Base-by-base conservation (phyloP, 129 eudicot genomes). In the Chrysanthemum seticuspe region DNA sequence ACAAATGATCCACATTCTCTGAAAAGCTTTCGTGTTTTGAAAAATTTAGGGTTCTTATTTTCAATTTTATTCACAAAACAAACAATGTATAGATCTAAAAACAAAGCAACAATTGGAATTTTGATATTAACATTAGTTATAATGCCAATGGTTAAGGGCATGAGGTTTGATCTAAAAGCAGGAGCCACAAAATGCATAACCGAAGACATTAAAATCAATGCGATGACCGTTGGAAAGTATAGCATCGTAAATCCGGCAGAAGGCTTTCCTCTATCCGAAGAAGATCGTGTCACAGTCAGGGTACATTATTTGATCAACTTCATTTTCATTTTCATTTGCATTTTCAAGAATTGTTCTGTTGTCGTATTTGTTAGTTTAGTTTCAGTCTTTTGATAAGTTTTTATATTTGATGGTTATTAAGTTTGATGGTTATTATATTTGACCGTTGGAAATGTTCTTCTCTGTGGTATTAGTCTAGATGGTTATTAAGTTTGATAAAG, bases 181-280 rank as follows among this genome's bases (percentile, higher is more conserved):
- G 96, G 96, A 15, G 76, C 74, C 73, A 77, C 90, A 10, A 89
- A 89, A 76, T 89, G 96, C 78, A 84, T 89, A 59, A 53, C 88
- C 9, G 92, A 89, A 50, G 96, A 89, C 50, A 86, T 89, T 49
- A 81, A 76, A 82, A 72, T 62, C 70, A 74, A 81, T 8, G 69
- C 90, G 51, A 84, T 89, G 93, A 87, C 96, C 55, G 85, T 90
- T 21, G 96, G 96, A 31, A 90, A 83, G 67, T 90, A 87, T 58
- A 68, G 62, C 79, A 68, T 90, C 76, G 83, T 87, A 44, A 85
- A 81, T 50, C 88, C 84, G 15, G 82, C 73, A 10, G 82, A 78
- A 36, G 82, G 82, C 6, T 58, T 62, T 18, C 82, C 90, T 64
- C 57, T 89, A 59, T 83, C 96, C 1, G 85, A 78, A 19, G 10